Base-by-base conservation (phyloP, 1,284 basidiomycete species). In the Caloboletus inedulis region DNA sequence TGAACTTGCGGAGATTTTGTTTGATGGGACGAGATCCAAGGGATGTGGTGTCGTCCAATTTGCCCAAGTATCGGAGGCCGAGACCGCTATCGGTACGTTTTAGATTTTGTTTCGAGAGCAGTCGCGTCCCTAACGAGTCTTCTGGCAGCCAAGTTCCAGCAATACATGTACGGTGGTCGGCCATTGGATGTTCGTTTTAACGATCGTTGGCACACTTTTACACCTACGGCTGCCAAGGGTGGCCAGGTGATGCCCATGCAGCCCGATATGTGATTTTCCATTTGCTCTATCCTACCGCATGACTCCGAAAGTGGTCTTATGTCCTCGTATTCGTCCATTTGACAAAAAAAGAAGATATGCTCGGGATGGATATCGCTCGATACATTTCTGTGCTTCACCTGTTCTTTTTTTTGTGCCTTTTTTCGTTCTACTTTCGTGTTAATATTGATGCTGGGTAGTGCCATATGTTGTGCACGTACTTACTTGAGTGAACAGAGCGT, bases 11-110 rank as follows among this genome's bases (percentile, higher is more conserved):
- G 96, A 98, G 71, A 94, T 98, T 60, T 70, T 98, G 46, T 93
- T 89, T 62, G 95, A 98, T 57, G 89, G 89, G 29, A 84, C 87
- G 8, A 84, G 95, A 52, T 93, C 91, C 45, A 95, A 95, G 69
- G 96, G 96, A 21, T 87, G 89, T 52, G 96, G 96, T 62, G 89
- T 98, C 42, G 95, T 98, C 10, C 93, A 98, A 70, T 98, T 99
- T 65, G 81, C 84, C n/a, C 87, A 90, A 59, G 81, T 90, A 25
- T 71, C 77, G 12, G 94, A 98, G 68, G 95, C 95, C 5, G 91
- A 96, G 73, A 94, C 91, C 29, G 95, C 96, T 2, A 95, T 97
- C 49, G 87, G 87, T 89, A 55, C 9, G 82, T 69, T 18, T 35
- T 27, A 12, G 7, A 19, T 39, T 9, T 33, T 5, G 14, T 8